Conservation (phyloP, 352 stramenopile species). For the Pseudoperonospora humuli region DNA sequence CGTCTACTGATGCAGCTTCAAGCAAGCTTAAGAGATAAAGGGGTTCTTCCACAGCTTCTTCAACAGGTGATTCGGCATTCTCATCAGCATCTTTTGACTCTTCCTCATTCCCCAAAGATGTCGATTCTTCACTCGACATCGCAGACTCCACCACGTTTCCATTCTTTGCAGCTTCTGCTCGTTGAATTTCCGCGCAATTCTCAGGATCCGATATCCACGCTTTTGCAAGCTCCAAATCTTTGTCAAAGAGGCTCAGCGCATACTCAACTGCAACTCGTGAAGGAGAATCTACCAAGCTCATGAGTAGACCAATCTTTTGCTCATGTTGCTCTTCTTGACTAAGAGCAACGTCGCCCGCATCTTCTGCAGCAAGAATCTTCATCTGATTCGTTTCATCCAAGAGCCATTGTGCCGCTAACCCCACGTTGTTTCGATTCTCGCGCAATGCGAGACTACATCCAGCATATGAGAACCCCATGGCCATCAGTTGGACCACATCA, state of each 20-base stretch:
- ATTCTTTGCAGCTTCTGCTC: constrained; percentile 30
- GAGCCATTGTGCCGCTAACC: constrained; percentile 75
- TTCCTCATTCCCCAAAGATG: constrained; percentile 40
- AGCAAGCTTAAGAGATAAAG: constrained; percentile 93
- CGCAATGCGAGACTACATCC: constrained; percentile 61
- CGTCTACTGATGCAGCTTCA: constrained; percentile 45
- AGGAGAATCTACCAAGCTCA: constrained; percentile 46
- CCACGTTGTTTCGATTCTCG: constrained; percentile 57
- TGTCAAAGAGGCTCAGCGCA: constrained; percentile 52
- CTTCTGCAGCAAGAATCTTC: constrained; percentile 58
- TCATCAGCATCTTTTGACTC: constrained; percentile 42
- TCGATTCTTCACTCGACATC: background rate
- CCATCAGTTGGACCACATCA: constrained; percentile 84
- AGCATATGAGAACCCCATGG: constrained; percentile 85
- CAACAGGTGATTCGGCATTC: constrained; percentile 45
- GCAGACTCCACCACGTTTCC: background rate
- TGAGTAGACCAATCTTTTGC: constrained; percentile 61
- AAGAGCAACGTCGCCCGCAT: constrained; percentile 40
- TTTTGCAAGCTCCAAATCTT: constrained; percentile 53
- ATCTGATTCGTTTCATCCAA: constrained; percentile 71
- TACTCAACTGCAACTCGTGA: constrained; percentile 58
- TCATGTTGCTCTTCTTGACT: constrained; percentile 57
- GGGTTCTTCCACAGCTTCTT: constrained; percentile 49
- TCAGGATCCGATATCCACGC: constrained; percentile 54
- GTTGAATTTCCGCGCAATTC: constrained; percentile 58